Conservation (phyloP, 805 yeast species). For the Brettanomyces custersianus region DNA sequence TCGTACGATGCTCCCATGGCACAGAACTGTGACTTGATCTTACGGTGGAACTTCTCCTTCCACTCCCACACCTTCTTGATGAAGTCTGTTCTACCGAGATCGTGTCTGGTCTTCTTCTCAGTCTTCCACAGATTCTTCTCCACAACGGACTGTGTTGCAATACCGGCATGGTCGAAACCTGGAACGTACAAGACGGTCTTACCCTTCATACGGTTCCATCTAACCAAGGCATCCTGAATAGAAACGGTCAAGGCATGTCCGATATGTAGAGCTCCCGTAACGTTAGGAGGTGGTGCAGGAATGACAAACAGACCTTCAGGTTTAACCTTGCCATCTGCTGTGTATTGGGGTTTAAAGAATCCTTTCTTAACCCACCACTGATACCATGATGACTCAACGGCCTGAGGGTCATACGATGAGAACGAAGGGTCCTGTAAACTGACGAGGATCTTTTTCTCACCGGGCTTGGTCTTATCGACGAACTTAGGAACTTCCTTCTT, state of each 20-base stretch:
- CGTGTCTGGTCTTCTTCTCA: constrained; percentile 87
- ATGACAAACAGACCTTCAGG: constrained; percentile 82
- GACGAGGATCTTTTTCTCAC: constrained; percentile 85
- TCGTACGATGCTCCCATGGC: constrained; percentile 95
- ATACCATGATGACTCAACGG: constrained; percentile 96
- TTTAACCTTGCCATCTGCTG: constrained; percentile 61
- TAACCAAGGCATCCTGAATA: constrained; percentile 85
- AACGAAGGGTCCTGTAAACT: constrained; percentile 86
- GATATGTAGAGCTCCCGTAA: constrained; percentile 96
- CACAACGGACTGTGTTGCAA: constrained; percentile 96
- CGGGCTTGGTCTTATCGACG: constrained; percentile 73
- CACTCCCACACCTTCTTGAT: constrained; percentile 92
- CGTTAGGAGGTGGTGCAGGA: constrained; percentile 99
- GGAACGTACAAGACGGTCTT: constrained; percentile 88
- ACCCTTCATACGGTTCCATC: constrained; percentile 96
- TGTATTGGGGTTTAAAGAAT: constrained; percentile 78
- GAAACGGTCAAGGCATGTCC: constrained; percentile 97
- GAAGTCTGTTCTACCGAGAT: constrained; percentile 87
- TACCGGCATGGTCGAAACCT: constrained; percentile 99
- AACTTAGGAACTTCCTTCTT: constrained; percentile 78
- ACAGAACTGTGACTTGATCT: constrained; percentile 77
- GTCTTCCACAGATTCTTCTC: constrained; percentile 91
- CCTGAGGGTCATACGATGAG: constrained; percentile 87
- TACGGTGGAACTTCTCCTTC: constrained; percentile 88
- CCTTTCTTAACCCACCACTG: constrained; percentile 93